Base-by-base conservation (phyloP, 208 protist genomes). In the Acanthamoeba lenticulata region DNA sequence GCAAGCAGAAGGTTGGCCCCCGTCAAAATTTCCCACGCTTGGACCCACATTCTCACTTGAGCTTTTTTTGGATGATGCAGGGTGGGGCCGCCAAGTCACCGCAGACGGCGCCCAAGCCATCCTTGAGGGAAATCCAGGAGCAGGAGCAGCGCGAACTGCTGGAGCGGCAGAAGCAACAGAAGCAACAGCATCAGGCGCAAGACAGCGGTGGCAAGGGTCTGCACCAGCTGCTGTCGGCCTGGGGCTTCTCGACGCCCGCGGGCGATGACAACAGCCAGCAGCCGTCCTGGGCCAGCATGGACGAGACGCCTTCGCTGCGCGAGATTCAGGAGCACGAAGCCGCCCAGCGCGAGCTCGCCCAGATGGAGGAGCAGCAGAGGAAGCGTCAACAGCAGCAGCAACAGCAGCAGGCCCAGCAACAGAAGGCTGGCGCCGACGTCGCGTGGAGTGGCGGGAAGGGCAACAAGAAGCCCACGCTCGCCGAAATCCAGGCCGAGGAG, bases 51-150 rank as follows among this genome's bases (percentile, higher is more conserved):
- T 11, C 21, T 11, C 15, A 40, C 2, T 40, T 13, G 1, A 38
- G 17, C 34, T 40, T 5, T 29, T 24, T 38, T 2, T 74, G n/a
- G 32, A 7, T 40, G 32, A 38, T 38, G n/a, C 29, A 38, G 27
- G 9, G 13, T 7, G 65, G 65, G 1, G 72, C 15, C 29, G 62
- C 62, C 62, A 72, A 72, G 62, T 7, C 24, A 5, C 62, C 29
- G 62, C 62, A 72, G 62, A 19, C 29, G 29, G n/a, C 29, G 62
- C 62, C 45, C 9, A 90, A 90, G 49, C 81, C 42, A 13, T n/a
- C 52, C 49, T 90, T 90, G 81, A 55, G 40, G 52, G 81, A 90
- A n/a, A 90, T 90, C 24, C 81, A 90, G 38, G 81, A 90, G 81
- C 81, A 67, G 49, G 81, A 90, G 52, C 44, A 44, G 42, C 2